phyloP scores from a whole-genome alignment of 352 stramenopile genomes.

The Phytophthora palmivora region DNA sequence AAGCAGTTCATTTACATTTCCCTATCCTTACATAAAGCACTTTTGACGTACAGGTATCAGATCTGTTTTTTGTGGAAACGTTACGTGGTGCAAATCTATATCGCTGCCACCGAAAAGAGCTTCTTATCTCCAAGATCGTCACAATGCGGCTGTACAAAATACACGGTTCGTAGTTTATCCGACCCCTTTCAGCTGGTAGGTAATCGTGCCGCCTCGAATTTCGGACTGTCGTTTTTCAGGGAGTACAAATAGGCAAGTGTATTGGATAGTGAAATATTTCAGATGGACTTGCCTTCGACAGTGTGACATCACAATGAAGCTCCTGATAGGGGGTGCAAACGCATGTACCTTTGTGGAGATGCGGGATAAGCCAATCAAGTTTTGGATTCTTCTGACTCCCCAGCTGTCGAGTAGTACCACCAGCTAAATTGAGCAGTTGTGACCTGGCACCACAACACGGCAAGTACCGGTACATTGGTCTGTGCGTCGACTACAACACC shows the following conservation, averaged over 20 bases:
- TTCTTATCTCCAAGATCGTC: slow-evolving; percentile 12
- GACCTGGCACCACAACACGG: too few relatives aligned
- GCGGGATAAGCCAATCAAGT: too few relatives aligned
- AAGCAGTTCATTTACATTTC: too few relatives aligned
- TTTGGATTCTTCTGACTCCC: slow-evolving; percentile 12
- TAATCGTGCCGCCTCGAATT: slow-evolving; percentile 10
- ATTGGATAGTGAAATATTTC: too few relatives aligned
- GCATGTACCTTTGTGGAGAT: slow-evolving; percentile 6
- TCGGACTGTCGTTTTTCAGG: not conserved
- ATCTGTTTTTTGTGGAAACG: not conserved
- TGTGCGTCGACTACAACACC: too few relatives aligned
- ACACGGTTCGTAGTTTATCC: slow-evolving; percentile 18
- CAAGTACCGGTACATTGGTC: too few relatives aligned
- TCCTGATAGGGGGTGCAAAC: too few relatives aligned
- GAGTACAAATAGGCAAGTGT: not conserved
- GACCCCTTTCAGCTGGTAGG: slow-evolving; percentile 21
- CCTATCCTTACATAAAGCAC: not conserved
- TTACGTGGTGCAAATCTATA: not conserved
- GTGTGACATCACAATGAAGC: too few relatives aligned
- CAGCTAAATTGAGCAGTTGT: not conserved
- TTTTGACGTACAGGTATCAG: not conserved
- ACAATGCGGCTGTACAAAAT: not conserved
- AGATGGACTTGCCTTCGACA: too few relatives aligned
- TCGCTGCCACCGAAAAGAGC: not conserved
- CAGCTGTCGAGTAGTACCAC: slow-evolving; percentile 1